Conservation (phyloP, 2,329 filamentous ascomycete species). For the Colletotrichum musae region DNA sequence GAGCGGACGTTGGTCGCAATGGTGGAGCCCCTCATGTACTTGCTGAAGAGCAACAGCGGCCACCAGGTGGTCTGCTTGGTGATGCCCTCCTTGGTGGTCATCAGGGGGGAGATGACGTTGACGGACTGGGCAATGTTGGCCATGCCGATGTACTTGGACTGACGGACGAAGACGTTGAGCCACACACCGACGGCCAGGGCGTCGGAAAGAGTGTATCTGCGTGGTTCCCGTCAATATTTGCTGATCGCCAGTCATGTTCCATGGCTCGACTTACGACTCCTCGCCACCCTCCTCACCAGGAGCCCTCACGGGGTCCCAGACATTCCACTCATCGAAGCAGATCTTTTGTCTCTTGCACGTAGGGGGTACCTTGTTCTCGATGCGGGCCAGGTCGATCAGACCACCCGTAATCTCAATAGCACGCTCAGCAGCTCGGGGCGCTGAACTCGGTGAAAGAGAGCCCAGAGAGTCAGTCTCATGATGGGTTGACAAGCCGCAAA, state of each 20-base stretch:
- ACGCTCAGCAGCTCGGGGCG: constrained; percentile 78
- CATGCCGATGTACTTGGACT: constrained; percentile 81
- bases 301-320: constrained; percentile 82
- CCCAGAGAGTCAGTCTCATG: constrained; percentile 1
- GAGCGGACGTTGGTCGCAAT: constrained; percentile 76
- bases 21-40: constrained; percentile 79
- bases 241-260: not conserved
- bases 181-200: constrained; percentile 82
- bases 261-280: constrained; percentile 59
- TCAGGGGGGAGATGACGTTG: constrained; percentile 83
- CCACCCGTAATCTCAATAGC: constrained; percentile 79
- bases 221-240: not conserved
- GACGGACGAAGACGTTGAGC: constrained; percentile 83
- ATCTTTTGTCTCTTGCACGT: constrained; percentile 76
- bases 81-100: constrained; percentile 76
- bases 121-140: constrained; percentile 84
- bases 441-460: constrained; percentile 48
- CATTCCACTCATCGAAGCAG: constrained; percentile 90
- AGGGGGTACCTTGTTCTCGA: constrained; percentile 75
- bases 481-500: not conserved
- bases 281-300: constrained; percentile 81
- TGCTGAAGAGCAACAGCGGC: constrained; percentile 76
- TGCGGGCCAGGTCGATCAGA: constrained; percentile 80
- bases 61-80: constrained; percentile 83
- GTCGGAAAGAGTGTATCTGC: constrained; percentile 78